Conservation (phyloP, 2,329 filamentous ascomycete genomes). For the Huntiella bhutanensis region DNA sequence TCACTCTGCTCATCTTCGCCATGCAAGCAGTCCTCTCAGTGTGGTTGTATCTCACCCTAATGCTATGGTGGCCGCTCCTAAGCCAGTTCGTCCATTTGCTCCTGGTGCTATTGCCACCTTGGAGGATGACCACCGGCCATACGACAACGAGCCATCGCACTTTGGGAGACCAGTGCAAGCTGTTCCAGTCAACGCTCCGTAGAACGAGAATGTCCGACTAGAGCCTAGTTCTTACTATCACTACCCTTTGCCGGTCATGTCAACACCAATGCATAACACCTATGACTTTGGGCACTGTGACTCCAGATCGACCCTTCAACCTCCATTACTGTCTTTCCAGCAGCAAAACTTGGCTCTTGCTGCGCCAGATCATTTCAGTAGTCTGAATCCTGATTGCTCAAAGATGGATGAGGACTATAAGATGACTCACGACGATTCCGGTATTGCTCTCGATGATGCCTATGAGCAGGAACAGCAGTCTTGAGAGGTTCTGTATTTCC, state of each 20-base stretch:
- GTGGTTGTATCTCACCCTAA: conserved; percentile 1
- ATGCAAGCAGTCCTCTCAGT: conserved; percentile 6
- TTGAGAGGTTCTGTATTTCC: too few species aligned
- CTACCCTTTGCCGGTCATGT: neutral
- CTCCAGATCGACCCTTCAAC: too few species aligned
- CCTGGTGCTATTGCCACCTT: conserved; percentile 11
- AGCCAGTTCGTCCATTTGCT: conserved; percentile 9
- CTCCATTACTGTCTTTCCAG: too few species aligned
- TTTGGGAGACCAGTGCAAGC: conserved; percentile 8
- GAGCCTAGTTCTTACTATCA: conserved; percentile 3
- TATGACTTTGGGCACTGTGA: conserved; percentile 3
- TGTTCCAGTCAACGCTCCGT: conserved; percentile 10
- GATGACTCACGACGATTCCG: conserved; percentile 1
- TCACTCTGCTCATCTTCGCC: conserved; percentile 1
- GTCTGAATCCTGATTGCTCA: too few species aligned
- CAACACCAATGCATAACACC: neutral
- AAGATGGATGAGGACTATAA: neutral
- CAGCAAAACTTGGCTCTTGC: too few species aligned
- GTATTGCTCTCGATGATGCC: neutral
- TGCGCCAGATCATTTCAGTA: too few species aligned
- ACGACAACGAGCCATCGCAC: conserved; percentile 5
- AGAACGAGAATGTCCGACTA: conserved; percentile 8
- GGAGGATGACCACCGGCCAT: conserved; percentile 9
- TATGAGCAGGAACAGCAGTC: too few species aligned
- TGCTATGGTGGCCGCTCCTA: conserved; percentile 7